Evolutionary conservation across 202 grass and related monocot species (phyloP).

Genomic region (Bolboschoenoplectus hybrid): DNA sequence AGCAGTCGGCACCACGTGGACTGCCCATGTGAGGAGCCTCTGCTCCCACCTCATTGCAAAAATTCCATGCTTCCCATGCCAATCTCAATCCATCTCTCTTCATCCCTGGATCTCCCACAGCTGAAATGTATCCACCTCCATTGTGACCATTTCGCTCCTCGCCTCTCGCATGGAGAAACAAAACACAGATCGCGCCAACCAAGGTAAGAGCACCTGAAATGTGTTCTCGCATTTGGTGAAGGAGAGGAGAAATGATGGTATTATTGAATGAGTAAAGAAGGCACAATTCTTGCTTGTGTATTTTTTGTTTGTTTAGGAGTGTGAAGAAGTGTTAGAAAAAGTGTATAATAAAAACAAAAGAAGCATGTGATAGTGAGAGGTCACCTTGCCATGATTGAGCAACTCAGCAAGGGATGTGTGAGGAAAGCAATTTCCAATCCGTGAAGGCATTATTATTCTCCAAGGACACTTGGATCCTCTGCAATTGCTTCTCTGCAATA

Average conservation of each 20-base stretch:
- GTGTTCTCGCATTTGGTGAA: background rate
- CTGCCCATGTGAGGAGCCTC: conserved; percentile 83
- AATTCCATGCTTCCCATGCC: conserved; percentile 94
- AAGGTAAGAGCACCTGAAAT: background rate
- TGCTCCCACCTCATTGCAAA: conserved; percentile 89
- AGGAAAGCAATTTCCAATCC: background rate
- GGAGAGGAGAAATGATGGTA: background rate
- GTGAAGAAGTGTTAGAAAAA: background rate
- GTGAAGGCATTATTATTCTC: conserved; percentile 1
- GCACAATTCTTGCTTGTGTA: background rate
- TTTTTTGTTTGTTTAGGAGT: background rate
- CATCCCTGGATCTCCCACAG: conserved; percentile 85
- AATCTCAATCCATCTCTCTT: conserved; percentile 70
- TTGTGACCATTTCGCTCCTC: conserved; percentile 32
- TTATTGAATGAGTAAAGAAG: background rate
- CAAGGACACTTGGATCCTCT: background rate
- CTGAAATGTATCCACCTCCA: conserved; percentile 47
- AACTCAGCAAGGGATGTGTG: conserved; percentile 36
- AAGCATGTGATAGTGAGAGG: conserved; percentile 21
- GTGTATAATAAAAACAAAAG: background rate
- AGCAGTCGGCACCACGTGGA: conserved; percentile 90
- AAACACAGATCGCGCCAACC: background rate
- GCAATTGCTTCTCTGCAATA: background rate
- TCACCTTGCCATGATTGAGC: conserved; percentile 47
- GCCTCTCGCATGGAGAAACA: conserved; percentile 26